phyloP scores from a whole-genome alignment of 441 rosid genomes.

The Croton laevigatus region DNA sequence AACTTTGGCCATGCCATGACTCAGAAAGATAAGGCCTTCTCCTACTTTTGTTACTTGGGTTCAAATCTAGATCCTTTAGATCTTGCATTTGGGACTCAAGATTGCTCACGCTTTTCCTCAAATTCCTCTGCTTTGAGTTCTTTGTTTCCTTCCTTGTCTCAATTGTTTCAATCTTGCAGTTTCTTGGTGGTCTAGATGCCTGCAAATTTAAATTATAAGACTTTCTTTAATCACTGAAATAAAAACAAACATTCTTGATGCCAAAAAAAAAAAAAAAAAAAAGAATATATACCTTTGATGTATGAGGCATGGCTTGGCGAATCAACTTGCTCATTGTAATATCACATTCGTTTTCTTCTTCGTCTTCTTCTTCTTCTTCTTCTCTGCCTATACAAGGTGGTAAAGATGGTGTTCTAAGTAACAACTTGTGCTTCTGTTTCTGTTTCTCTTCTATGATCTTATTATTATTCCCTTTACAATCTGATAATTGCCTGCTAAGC shows the following conservation, averaged over 20 bases:
- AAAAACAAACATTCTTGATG: too few species aligned
- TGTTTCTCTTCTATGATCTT: not conserved
- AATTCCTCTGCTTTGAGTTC: slow-evolving; percentile 28
- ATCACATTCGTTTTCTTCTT: slow-evolving; percentile 41
- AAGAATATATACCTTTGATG: slow-evolving; percentile 34
- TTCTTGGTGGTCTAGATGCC: slow-evolving; percentile 39
- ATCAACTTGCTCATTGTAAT: slow-evolving; percentile 61
- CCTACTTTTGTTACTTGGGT: slow-evolving; percentile 22
- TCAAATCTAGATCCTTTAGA: slow-evolving; percentile 42
- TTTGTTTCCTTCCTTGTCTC: slow-evolving; percentile 32
- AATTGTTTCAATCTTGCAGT: slow-evolving; percentile 31
- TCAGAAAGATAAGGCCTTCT: slow-evolving; percentile 35
- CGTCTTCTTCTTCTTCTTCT: slow-evolving; percentile 29
- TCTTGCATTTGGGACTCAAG: slow-evolving; percentile 46
- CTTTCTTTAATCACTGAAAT: too few species aligned
- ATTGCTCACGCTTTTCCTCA: slow-evolving; percentile 48
- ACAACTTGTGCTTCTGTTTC: slow-evolving; percentile 20
- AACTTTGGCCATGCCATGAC: slow-evolving; percentile 43
- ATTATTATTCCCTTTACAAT: too few species aligned
- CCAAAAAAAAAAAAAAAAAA: too few species aligned
- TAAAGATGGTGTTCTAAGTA: slow-evolving; percentile 61
- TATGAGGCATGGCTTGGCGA: slow-evolving; percentile 50
- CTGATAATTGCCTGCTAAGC: slow-evolving; percentile 20
- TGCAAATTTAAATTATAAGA: too few species aligned
- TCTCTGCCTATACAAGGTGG: slow-evolving; percentile 43